Conservation (phyloP, 495 filamentous ascomycete species). For the Aspergillus diversus region DNA sequence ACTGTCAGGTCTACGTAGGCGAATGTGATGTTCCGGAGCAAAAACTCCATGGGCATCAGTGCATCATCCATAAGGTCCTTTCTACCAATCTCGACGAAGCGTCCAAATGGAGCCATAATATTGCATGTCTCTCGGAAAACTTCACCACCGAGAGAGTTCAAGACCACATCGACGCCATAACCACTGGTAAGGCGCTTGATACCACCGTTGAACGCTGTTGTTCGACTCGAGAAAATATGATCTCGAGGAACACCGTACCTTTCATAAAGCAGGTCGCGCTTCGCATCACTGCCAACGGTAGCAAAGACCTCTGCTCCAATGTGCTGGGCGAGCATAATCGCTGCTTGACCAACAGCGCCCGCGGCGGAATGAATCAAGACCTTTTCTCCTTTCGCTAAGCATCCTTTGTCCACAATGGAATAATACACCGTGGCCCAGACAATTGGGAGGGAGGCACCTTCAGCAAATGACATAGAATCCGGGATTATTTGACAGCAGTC, state of each 20-base stretch:
- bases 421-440: constrained; percentile 15
- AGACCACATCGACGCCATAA: constrained; percentile 58
- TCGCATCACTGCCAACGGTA: constrained; percentile 57
- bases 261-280: constrained; percentile 54
- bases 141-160: constrained; percentile 54
- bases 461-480: constrained; percentile 11
- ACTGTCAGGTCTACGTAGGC: constrained; percentile 25
- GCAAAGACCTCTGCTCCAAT: constrained; percentile 61
- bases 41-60: constrained; percentile 29
- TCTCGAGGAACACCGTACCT: constrained; percentile 54
- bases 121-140: constrained; percentile 45
- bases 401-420: constrained; percentile 38
- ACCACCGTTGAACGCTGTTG: constrained; percentile 40
- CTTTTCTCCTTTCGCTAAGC: constrained; percentile 50
- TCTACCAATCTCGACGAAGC: constrained; percentile 58
- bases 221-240: constrained; percentile 60
- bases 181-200: constrained; percentile 47
- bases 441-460: constrained; percentile 20
- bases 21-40: constrained; percentile 30
- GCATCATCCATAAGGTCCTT: constrained; percentile 35
- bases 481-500: constrained; percentile 46
- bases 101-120: constrained; percentile 50
- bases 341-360: constrained; percentile 63
- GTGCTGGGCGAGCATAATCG: constrained; percentile 58
- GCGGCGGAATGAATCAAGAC: constrained; percentile 63